A percentile compares a stretch with the other conserved stretches of the same genome.
These are phyloP conservation scores for Aspergillaceae sp. DNA, from an alignment of 2,329 filamentous ascomycete genomes.

Conservation along the genomic window DNA sequence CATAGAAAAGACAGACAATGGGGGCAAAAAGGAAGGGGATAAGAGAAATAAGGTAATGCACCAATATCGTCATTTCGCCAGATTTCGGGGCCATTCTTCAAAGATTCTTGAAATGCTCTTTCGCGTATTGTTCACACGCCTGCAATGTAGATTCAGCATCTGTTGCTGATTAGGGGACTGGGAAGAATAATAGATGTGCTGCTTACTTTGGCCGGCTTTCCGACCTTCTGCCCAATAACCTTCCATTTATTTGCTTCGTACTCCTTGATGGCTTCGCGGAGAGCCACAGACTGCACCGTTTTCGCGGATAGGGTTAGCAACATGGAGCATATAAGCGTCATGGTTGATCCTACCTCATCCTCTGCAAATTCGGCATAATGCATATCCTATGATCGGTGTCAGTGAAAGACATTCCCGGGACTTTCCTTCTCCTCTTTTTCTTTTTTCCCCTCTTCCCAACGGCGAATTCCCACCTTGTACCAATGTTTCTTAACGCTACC, in stretches of 20 bases:
- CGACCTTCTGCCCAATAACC: slow-evolving; percentile 88
- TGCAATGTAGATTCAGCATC: slow-evolving; percentile 27
- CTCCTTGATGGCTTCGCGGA: slow-evolving; percentile 93
- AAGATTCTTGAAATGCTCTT: slow-evolving; percentile 68
- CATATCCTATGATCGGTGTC: slow-evolving; percentile 64
- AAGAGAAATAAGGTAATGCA: slow-evolving; percentile 8
- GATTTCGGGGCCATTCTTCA: slow-evolving; percentile 16
- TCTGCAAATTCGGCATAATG: slow-evolving; percentile 98
- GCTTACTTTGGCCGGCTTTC: slow-evolving; percentile 85
- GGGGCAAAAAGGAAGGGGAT: slow-evolving; percentile 15
- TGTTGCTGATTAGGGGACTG: slow-evolving; percentile 8
- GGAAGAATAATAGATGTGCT: not conserved
- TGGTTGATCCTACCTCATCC: slow-evolving; percentile 54
- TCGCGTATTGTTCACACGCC: slow-evolving; percentile 88
- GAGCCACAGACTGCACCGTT: slow-evolving; percentile 32
- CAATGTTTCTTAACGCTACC: slow-evolving; percentile 99
- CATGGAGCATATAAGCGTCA: slow-evolving; percentile 1
- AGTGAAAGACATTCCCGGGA: slow-evolving; percentile 3
- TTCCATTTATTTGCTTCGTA: slow-evolving; percentile 99
- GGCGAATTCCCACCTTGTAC: slow-evolving; percentile 66
- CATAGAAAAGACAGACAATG: not conserved
- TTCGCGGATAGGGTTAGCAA: not conserved
- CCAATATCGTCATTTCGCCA: slow-evolving; percentile 28
- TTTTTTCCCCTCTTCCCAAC: too few species aligned
- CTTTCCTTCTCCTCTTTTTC: too few species aligned